Evolutionary conservation across 306 rosid species (phyloP).

Genomic region (Ceratonia siliqua): DNA sequence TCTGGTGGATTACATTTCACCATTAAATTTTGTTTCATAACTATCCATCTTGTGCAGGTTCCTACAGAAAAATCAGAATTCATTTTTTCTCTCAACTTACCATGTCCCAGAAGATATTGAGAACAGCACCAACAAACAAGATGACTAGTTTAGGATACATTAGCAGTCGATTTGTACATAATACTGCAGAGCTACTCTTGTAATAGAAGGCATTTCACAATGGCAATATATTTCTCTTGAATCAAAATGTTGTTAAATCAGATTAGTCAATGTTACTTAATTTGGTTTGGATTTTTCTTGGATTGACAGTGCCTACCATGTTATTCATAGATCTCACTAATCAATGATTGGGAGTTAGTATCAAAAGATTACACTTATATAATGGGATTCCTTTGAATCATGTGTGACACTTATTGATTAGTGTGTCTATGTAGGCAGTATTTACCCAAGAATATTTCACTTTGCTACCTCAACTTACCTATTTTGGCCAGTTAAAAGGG

Average conservation of each 20-base stretch:
- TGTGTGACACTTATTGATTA: too few relatives aligned
- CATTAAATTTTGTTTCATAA: background rate
- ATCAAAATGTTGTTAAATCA: conserved; percentile 10
- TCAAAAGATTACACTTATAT: too few relatives aligned
- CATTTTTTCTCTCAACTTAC: conserved; percentile 68
- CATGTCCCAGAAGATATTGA: conserved; percentile 60
- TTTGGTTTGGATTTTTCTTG: background rate
- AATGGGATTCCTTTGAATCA: too few relatives aligned
- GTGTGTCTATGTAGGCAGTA: too few relatives aligned
- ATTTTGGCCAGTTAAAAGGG: too few relatives aligned
- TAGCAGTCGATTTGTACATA: conserved; percentile 34
- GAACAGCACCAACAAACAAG: conserved; percentile 53
- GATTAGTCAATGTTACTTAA: conserved; percentile 1
- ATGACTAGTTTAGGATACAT: conserved; percentile 33
- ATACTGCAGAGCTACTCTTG: conserved; percentile 26
- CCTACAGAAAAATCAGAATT: conserved; percentile 59
- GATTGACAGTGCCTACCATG: too few relatives aligned
- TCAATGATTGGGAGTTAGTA: too few relatives aligned
- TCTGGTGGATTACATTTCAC: background rate
- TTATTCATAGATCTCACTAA: too few relatives aligned
- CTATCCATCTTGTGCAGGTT: conserved; percentile 57
- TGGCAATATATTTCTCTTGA: background rate
- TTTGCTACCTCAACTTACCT: too few relatives aligned
- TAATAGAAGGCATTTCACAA: conserved; percentile 23
- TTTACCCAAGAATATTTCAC: too few relatives aligned